phyloP scores from a whole-genome alignment of 306 rosid genomes.

The Cucurbita moschata region DNA sequence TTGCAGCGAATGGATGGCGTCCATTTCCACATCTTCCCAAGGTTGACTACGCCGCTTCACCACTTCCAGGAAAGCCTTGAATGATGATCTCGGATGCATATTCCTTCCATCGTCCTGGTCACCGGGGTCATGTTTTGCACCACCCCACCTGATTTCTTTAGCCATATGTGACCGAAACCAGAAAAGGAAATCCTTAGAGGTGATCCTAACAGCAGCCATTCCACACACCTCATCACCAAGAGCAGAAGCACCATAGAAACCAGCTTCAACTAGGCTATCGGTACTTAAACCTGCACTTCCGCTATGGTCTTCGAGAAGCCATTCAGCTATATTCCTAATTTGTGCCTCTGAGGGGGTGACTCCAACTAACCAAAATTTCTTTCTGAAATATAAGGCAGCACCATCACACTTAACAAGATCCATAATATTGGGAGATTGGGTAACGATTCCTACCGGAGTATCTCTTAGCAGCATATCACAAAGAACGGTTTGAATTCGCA shows the following conservation, averaged over 20 bases:
- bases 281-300: slow-evolving; percentile 32
- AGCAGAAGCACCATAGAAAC: slow-evolving; percentile 27
- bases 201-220: slow-evolving; percentile 26
- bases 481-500: slow-evolving; percentile 25
- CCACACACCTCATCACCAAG: slow-evolving; percentile 32
- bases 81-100: slow-evolving; percentile 34
- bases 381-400: slow-evolving; percentile 27
- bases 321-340: slow-evolving; percentile 18
- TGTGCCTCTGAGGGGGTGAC: slow-evolving; percentile 23
- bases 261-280: slow-evolving; percentile 31
- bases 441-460: slow-evolving; percentile 22
- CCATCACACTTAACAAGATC: slow-evolving; percentile 33
- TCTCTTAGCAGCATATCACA: slow-evolving; percentile 39
- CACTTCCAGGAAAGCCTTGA: slow-evolving; percentile 37
- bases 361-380: slow-evolving; percentile 24
- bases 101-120: slow-evolving; percentile 30
- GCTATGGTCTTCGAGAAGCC: slow-evolving; percentile 27
- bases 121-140: slow-evolving; percentile 25
- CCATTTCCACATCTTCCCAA: slow-evolving; percentile 40
- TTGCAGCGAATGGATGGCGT: slow-evolving; percentile 33
- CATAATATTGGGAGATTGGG: slow-evolving; percentile 27
- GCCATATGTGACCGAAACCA: slow-evolving; percentile 33
- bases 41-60: slow-evolving; percentile 22
- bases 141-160: slow-evolving; percentile 36
- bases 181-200: slow-evolving; percentile 27